Evolutionary conservation across 768 basidiomycete species (phyloP).

Genomic region (Termitomyces sp.): DNA sequence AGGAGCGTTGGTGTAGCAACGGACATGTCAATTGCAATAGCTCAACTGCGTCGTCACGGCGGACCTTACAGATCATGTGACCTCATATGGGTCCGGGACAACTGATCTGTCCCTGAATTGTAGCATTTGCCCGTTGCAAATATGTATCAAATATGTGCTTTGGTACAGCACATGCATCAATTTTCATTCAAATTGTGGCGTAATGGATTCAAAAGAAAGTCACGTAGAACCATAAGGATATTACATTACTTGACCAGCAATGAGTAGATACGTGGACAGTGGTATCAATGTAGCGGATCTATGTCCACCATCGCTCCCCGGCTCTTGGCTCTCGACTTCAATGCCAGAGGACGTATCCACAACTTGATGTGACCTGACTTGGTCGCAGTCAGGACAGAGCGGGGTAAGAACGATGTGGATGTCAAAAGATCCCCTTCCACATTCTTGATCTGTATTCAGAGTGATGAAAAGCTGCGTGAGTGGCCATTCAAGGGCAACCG

Average conservation of each 20-base stretch:
- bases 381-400: conserved; percentile 72
- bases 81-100: too few relatives aligned
- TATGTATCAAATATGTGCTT: too few relatives aligned
- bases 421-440: conserved; percentile 78
- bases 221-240: conserved; percentile 2
- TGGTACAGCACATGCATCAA: too few relatives aligned
- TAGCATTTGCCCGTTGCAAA: too few relatives aligned
- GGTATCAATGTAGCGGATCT: conserved; percentile 8
- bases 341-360: conserved; percentile 74
- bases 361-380: conserved; percentile 74
- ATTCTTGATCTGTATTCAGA: conserved; percentile 58
- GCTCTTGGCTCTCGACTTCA: conserved; percentile 26
- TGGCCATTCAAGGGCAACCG: conserved; percentile 6
- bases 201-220: too few relatives aligned
- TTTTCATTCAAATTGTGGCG: too few relatives aligned
- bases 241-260: neutral
- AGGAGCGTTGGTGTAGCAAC: conserved; percentile 67
- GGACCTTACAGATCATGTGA: too few relatives aligned
- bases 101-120: too few relatives aligned
- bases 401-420: conserved; percentile 70
- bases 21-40: conserved; percentile 23
- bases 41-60: too few relatives aligned
- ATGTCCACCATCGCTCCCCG: conserved; percentile 6
- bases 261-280: neutral
- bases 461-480: neutral